phyloP scores from a whole-genome alignment of 2,329 filamentous ascomycete species.

The Alternaria ethzedia region DNA sequence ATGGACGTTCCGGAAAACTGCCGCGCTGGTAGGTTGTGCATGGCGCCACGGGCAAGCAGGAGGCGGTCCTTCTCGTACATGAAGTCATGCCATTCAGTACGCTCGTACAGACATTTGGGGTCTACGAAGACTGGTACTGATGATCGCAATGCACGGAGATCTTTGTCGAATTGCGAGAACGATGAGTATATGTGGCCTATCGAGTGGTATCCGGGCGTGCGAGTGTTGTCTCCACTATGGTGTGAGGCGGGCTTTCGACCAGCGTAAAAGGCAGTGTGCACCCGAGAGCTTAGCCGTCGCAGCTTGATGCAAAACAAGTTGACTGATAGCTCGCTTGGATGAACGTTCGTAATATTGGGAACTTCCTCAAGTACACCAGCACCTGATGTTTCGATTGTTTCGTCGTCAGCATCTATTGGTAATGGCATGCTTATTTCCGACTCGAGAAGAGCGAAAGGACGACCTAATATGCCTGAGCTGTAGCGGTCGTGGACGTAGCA shows the following conservation, averaged over 20 bases:
- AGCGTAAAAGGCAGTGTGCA: constrained; percentile 41
- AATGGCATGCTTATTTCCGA: constrained; percentile 48
- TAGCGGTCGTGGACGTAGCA: constrained; percentile 56
- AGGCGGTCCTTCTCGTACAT: constrained; percentile 51
- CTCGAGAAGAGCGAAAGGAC: constrained; percentile 53
- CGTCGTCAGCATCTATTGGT: constrained; percentile 46
- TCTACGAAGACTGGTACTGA: constrained; percentile 40
- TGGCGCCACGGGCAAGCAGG: constrained; percentile 50
- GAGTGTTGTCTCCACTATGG: not conserved
- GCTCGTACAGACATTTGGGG: constrained; percentile 53
- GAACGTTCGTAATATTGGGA: constrained; percentile 4
- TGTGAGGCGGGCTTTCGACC: not conserved
- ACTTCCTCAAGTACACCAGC: not conserved
- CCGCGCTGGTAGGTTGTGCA: constrained; percentile 44
- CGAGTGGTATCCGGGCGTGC: not conserved
- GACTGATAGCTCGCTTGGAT: constrained; percentile 42
- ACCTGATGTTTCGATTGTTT: constrained; percentile 22
- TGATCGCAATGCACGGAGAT: constrained; percentile 48
- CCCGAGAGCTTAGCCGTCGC: constrained; percentile 51
- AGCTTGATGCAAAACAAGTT: constrained; percentile 51
- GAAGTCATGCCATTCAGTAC: constrained; percentile 55
- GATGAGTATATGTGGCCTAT: not conserved
- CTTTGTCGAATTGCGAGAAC: constrained; percentile 31
- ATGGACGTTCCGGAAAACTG: not conserved
- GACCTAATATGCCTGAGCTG: constrained; percentile 51